Percentiles rank a stretch among this genome's conserved stretches.
Evolutionary conservation across 2,329 filamentous ascomycete species (phyloP).

Genomic region (Neonectria neomacrospora): DNA sequence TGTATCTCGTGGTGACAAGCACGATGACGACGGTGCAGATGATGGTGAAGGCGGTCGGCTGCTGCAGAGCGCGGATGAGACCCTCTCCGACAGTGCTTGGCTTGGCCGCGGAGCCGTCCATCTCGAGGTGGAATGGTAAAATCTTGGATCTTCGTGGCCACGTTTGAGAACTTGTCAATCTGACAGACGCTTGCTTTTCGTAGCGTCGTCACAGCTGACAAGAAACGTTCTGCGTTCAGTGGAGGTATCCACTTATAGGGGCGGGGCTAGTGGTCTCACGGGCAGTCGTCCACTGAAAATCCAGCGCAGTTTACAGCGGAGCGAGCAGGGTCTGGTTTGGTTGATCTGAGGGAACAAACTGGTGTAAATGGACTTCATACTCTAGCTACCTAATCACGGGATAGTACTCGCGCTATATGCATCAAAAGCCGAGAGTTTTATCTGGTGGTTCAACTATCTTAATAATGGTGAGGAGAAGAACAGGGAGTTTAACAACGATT

Average conservation of each 20-base stretch:
- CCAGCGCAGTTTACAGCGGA: neutral
- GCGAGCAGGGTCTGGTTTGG: no score
- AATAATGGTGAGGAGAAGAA: no score
- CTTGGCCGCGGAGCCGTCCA: constrained; percentile 32
- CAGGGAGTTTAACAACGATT: no score
- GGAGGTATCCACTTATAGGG: constrained; percentile 1
- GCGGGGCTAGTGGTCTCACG: constrained; percentile 3
- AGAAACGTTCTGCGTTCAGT: constrained; percentile 29
- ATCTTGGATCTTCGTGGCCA: neutral
- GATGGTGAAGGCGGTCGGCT: constrained; percentile 39
- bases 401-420: no score
- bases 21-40: constrained; percentile 42
- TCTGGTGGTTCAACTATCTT: no score
- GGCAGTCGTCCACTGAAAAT: constrained; percentile 10
- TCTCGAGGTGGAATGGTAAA: constrained; percentile 6
- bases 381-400: no score
- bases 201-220: constrained; percentile 27
- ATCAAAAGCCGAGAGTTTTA: no score
- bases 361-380: no score
- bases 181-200: constrained; percentile 19
- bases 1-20: constrained; percentile 41
- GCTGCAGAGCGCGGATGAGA: constrained; percentile 35
- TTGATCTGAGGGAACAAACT: no score
- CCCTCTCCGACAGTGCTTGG: constrained; percentile 30
- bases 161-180: constrained; percentile 35